phyloP scores from a whole-genome alignment of 1,139 yeast species.

The Blastobotrys serpentis region DNA sequence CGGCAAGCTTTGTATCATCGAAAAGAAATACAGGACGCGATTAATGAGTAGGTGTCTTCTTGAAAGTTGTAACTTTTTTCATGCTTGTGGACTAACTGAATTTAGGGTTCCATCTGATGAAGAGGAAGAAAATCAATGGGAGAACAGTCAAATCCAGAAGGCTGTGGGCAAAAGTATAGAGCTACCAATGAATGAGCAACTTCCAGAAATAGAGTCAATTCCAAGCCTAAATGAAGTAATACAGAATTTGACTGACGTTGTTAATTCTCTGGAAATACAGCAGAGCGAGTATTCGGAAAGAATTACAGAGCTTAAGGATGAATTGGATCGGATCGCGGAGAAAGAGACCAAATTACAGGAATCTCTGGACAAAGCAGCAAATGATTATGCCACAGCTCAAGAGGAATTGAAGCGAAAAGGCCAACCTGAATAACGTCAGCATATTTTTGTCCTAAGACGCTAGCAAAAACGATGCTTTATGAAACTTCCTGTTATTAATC shows the following conservation, averaged over 20 bases:
- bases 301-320: slow-evolving; percentile 16
- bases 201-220: slow-evolving; percentile 17
- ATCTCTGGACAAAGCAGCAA: slow-evolving; percentile 18
- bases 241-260: slow-evolving; percentile 3
- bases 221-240: slow-evolving; percentile 15
- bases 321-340: slow-evolving; percentile 17
- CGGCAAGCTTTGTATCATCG: slow-evolving; percentile 32
- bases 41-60: slow-evolving; percentile 29
- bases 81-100: too few relatives aligned
- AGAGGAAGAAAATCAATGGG: slow-evolving; percentile 22
- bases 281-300: slow-evolving; percentile 10
- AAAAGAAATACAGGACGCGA: slow-evolving; percentile 44
- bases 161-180: slow-evolving; percentile 14
- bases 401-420: neutral
- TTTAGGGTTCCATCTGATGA: slow-evolving; percentile 10
- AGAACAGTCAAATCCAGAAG: slow-evolving; percentile 19
- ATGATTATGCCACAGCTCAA: slow-evolving; percentile 8
- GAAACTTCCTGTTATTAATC: too few relatives aligned
- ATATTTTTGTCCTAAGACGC: too few relatives aligned
- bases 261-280: slow-evolving; percentile 10
- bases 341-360: slow-evolving; percentile 19
- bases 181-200: slow-evolving; percentile 3
- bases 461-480: too few relatives aligned
- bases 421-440: too few relatives aligned
- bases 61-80: neutral